Base-by-base conservation (phyloP, 2,329 filamentous ascomycete genomes). In the Septoria linicola region DNA sequence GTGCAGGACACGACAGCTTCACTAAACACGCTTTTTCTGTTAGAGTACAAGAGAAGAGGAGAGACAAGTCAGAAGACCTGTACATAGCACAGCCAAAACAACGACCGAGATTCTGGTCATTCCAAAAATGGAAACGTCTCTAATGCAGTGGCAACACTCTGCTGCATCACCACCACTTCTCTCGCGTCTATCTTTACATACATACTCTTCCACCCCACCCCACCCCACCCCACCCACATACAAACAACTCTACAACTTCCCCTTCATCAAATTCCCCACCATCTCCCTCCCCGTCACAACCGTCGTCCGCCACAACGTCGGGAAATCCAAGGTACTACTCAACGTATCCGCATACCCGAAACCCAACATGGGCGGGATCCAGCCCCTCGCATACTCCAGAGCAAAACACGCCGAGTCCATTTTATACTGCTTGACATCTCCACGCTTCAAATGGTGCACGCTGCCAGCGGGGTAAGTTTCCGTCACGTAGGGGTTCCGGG, bases 341-440 rank as follows among this genome's bases (percentile, higher is more conserved):
- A 95, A 78, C 40, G 81, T 83, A 71, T 95, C 90, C 57, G 89
- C 87, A 69, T 86, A 92, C 54, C 90, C 90, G 70, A 95, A 95
- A 70, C 87, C 87, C 44, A 96, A 76, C 90, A 96, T 95, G 51
- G 87, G 87, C 40, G 90, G 90, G 71, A 96, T 95, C 88, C 89
- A 95, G 58, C 90, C 89, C 60, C 85, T 78, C 40, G 88, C 88
- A 71, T 91, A 88, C 77, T 92, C 88, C 62, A 93, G 78, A 46
- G 88, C 88, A 72, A 89, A 91, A 76, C 86, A 90, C 53, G 74
- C 76, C 14, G 80, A 79, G 55, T 86, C 82, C 85, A 91, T 89
- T 73, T 81, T 83, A 74, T 92, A 92, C 79, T 93, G 88, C 79
- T 89, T 89, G 53, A 85, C 85, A 52, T 76, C 73, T 60, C 88